Evolutionary conservation across 805 yeast genomes (phyloP), one percentile per base, ranked within the genome.

Genomic region (Metschnikowia lunata): DNA sequence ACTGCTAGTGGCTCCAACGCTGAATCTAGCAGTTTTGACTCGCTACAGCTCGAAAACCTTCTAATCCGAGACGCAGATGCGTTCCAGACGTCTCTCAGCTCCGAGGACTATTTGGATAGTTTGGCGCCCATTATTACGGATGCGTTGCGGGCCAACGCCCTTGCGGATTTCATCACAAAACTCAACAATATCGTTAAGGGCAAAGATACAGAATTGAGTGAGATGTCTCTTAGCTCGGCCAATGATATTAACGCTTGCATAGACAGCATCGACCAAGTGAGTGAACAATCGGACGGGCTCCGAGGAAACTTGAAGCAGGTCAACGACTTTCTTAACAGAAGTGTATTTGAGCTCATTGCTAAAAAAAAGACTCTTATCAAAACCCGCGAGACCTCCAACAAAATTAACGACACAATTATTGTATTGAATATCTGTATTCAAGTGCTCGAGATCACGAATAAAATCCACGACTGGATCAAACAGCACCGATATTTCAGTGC

Each of bases 371-470:
- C 69, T 34, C 71, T 79, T 38, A 67, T 85, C 23, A 79, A 79
- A 41, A 69, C 80, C 47, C 84, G 83, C 53, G 82, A 81, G 51
- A 77, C 84, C 7, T 73, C 80, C 13, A 67, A 69, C 40, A 86
- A 85, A 59, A 82, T 91, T 48, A 77, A 78, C 42, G 88, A 85
- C 52, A 83, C 96, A 0, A 78, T 78, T 7, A 73, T 77, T 33
- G 80, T 88, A 15, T 78, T 91, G 30, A 79, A 77, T 43, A 74
- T 82, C 39, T 85, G 95, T 52, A 70, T 90, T 23, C 88, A 85
- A 51, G 90, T 90, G 8, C 72, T 91, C 43, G 96, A 90, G 57
- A 76, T 85, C 53, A 85, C 95, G 12, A 90, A 89, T 64, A 85
- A 82, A 56, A 86, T 89, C 39, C 88, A 88, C 59, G 90, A 86